phyloP scores from a whole-genome alignment of 2,329 filamentous ascomycete genomes.

The Periglandula ipomoeae region DNA sequence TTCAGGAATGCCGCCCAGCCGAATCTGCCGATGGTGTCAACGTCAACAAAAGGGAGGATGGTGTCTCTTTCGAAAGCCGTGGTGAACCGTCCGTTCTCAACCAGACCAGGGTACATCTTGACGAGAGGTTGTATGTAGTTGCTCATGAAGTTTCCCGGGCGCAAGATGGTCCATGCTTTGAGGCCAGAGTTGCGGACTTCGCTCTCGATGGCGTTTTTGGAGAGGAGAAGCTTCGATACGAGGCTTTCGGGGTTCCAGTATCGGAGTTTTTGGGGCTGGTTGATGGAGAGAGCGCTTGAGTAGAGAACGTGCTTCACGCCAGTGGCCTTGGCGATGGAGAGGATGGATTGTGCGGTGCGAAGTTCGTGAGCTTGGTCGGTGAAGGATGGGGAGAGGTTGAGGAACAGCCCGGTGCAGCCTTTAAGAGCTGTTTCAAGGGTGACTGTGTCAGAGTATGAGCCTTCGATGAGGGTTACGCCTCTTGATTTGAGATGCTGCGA shows the following conservation, averaged over 20 bases:
- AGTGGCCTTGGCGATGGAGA: constrained; percentile 27
- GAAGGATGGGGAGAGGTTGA: constrained; percentile 25
- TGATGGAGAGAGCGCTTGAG: constrained; percentile 23
- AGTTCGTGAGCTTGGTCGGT: constrained; percentile 20
- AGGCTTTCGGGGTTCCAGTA: constrained; percentile 19
- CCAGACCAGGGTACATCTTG: constrained; percentile 29
- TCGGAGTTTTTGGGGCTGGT: constrained; percentile 19
- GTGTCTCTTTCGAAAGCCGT: constrained; percentile 27
- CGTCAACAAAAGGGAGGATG: constrained; percentile 33
- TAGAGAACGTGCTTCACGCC: constrained; percentile 29
- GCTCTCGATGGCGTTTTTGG: constrained; percentile 34
- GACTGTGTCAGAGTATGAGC: constrained; percentile 23
- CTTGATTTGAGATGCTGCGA: constrained; percentile 19
- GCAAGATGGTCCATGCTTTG: constrained; percentile 37
- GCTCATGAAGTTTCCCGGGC: constrained; percentile 41
- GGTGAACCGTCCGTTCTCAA: constrained; percentile 26
- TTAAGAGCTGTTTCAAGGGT: constrained; percentile 20
- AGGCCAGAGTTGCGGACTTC: constrained; percentile 27
- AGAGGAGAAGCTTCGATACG: constrained; percentile 20
- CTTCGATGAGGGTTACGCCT: constrained; percentile 24
- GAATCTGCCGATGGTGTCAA: constrained; percentile 37
- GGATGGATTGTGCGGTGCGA: constrained; percentile 20
- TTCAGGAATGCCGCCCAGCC: constrained; percentile 33
- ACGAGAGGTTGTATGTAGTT: constrained; percentile 37
- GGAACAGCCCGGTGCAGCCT: constrained; percentile 23